phyloP scores from a whole-genome alignment of 2,329 filamentous ascomycete genomes.

The Diaporthe sp. region DNA sequence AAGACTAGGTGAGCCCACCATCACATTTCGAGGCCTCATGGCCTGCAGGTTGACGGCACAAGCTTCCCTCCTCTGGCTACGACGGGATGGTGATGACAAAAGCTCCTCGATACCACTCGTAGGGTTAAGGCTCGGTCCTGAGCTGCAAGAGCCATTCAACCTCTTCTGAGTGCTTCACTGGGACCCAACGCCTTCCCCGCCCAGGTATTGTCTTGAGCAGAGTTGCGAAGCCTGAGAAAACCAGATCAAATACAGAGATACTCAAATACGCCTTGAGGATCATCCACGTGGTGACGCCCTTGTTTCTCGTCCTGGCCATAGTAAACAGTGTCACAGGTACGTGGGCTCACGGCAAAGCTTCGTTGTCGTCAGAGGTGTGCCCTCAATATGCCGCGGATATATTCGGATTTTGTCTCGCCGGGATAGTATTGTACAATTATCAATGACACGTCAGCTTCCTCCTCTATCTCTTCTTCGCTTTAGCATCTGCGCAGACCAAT shows the following conservation, averaged over 20 bases:
- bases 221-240: neutral
- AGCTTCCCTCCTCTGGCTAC: neutral
- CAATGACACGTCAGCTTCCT: conserved; percentile 35
- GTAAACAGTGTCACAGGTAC: neutral
- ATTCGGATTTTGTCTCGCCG: conserved; percentile 29
- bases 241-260: neutral
- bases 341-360: neutral
- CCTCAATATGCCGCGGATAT: conserved; percentile 30
- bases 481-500: conserved; percentile 45
- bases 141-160: neutral
- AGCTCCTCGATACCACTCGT: neutral
- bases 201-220: neutral
- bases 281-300: neutral
- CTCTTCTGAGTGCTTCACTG: neutral
- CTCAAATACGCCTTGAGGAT: neutral
- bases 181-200: neutral
- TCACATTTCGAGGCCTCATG: neutral
- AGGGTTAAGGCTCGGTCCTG: neutral
- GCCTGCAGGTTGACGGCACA: neutral
- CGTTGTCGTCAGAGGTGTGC: neutral
- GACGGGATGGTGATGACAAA: neutral
- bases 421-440: conserved; percentile 13
- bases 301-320: neutral
- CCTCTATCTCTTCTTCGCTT: conserved; percentile 55
- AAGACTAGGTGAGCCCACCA: neutral